Percentiles rank a stretch among this genome's conserved stretches.
These are phyloP conservation scores for Pestalotiopsis sp. DNA, from an alignment of 2,329 filamentous ascomycete genomes.

Conservation along the genomic window DNA sequence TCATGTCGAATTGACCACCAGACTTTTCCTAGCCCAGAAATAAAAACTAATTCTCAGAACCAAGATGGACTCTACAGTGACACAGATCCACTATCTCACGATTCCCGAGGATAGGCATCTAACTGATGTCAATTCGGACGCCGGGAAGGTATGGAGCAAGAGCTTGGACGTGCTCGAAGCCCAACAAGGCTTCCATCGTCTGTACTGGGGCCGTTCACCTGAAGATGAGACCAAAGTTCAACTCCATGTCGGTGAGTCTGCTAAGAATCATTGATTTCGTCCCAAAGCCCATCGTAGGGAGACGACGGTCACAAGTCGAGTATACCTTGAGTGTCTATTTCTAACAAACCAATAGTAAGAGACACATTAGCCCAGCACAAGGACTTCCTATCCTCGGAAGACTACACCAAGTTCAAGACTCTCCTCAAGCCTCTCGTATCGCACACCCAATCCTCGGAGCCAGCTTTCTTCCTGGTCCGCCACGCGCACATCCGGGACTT, in stretches of 20 bases:
- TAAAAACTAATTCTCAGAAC: neutral
- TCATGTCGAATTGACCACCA: neutral
- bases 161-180: neutral
- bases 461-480: neutral
- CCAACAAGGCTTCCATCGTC: neutral
- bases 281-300: neutral
- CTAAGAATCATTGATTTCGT: neutral
- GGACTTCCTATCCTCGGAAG: neutral
- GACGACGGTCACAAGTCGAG: too few species aligned
- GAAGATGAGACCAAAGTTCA: conserved; percentile 11
- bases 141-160: conserved; percentile 13
- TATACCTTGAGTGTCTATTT: neutral
- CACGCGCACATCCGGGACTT: conserved; percentile 6
- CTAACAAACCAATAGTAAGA: conserved; percentile 5
- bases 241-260: conserved; percentile 3
- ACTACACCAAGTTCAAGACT: neutral
- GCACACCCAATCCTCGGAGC: neutral
- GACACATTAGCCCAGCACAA: conserved; percentile 2
- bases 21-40: neutral
- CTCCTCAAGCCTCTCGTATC: neutral
- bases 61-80: conserved; percentile 11
- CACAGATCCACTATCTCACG: conserved; percentile 23
- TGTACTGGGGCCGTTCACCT: conserved; percentile 11
- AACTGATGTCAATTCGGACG: conserved; percentile 4
- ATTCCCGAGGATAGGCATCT: conserved; percentile 17